These are phyloP conservation scores for Pseudocercospora crystallina DNA, from an alignment of 2,329 filamentous ascomycete species.

Conservation along the genomic window DNA sequence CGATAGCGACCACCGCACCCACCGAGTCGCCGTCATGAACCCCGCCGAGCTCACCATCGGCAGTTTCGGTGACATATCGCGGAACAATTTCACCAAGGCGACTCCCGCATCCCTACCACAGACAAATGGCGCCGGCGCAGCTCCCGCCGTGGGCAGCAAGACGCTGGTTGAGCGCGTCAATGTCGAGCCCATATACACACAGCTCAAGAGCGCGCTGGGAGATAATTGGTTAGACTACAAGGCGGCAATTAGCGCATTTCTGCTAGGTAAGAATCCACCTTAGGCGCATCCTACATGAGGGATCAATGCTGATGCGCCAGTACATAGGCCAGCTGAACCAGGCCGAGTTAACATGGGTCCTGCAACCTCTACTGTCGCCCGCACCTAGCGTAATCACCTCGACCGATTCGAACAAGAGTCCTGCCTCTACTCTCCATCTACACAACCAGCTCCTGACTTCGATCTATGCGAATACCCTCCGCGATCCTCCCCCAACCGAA, in stretches of 20 bases:
- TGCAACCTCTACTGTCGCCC: slow-evolving; percentile 55
- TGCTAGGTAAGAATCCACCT: slow-evolving; percentile 49
- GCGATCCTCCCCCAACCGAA: slow-evolving; percentile 59
- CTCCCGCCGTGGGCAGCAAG: slow-evolving; percentile 26
- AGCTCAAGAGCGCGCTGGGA: slow-evolving; percentile 59
- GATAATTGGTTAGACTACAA: slow-evolving; percentile 63
- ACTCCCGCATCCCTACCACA: slow-evolving; percentile 31
- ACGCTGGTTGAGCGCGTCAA: slow-evolving; percentile 61
- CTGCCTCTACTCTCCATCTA: slow-evolving; percentile 44
- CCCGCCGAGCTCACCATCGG: slow-evolving; percentile 33
- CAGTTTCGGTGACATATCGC: slow-evolving; percentile 22
- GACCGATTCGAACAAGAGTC: slow-evolving; percentile 17
- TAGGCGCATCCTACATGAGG: no score
- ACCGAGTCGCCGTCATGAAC: slow-evolving; percentile 29
- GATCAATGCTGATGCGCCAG: no score
- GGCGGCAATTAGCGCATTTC: slow-evolving; percentile 56
- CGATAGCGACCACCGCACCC: slow-evolving; percentile 11
- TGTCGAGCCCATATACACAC: slow-evolving; percentile 61
- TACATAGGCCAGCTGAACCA: slow-evolving; percentile 51
- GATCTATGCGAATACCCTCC: slow-evolving; percentile 58
- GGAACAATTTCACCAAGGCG: slow-evolving; percentile 27
- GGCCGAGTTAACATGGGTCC: slow-evolving; percentile 57
- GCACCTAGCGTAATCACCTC: slow-evolving; percentile 43
- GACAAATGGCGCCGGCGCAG: slow-evolving; percentile 49
- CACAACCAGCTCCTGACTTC: slow-evolving; percentile 63